These are phyloP conservation scores for Coemansia sp. DNA, from an alignment of 192 early-diverging fungal genomes.

Conservation along the genomic window DNA sequence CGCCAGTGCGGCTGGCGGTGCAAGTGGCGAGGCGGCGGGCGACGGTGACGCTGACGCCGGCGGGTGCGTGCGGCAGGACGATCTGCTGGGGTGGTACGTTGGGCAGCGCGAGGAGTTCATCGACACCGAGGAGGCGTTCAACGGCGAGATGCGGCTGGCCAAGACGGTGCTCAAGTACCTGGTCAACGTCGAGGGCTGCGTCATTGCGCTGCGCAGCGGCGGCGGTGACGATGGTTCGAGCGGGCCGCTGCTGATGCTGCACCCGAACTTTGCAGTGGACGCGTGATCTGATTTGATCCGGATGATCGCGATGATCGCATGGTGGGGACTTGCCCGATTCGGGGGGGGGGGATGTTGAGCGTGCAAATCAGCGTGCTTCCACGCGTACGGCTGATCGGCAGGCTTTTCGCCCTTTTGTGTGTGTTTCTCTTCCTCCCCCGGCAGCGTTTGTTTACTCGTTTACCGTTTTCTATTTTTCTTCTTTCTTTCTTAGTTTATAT, in stretches of 20 bases:
- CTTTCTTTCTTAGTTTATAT: slow-evolving; percentile 1
- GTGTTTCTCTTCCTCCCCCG: background rate
- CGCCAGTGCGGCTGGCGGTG: background rate
- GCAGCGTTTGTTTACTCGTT: background rate
- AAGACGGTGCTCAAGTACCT: slow-evolving; percentile 68
- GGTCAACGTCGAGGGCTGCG: slow-evolving; percentile 59
- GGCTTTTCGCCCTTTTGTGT: background rate
- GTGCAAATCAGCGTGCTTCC: background rate
- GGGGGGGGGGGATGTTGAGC: too few relatives aligned
- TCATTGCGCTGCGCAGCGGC: slow-evolving; percentile 46
- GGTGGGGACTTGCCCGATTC: too few relatives aligned
- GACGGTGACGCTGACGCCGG: too few relatives aligned
- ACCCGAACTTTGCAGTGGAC: slow-evolving; percentile 53
- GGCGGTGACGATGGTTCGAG: too few relatives aligned
- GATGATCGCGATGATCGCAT: too few relatives aligned
- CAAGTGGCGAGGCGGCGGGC: too few relatives aligned
- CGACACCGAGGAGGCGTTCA: slow-evolving; percentile 60
- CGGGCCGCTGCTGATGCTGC: slow-evolving; percentile 45
- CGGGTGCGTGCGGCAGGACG: slow-evolving; percentile 50
- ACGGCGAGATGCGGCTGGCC: slow-evolving; percentile 58
- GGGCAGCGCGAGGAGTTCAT: slow-evolving; percentile 62
- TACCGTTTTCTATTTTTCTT: background rate
- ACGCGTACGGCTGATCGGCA: background rate
- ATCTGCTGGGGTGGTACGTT: slow-evolving; percentile 72
- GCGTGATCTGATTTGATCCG: slow-evolving; percentile 10